These are phyloP conservation scores for Peltaster fructicola DNA, from an alignment of 2,329 filamentous ascomycete species.

Conservation along the genomic window DNA sequence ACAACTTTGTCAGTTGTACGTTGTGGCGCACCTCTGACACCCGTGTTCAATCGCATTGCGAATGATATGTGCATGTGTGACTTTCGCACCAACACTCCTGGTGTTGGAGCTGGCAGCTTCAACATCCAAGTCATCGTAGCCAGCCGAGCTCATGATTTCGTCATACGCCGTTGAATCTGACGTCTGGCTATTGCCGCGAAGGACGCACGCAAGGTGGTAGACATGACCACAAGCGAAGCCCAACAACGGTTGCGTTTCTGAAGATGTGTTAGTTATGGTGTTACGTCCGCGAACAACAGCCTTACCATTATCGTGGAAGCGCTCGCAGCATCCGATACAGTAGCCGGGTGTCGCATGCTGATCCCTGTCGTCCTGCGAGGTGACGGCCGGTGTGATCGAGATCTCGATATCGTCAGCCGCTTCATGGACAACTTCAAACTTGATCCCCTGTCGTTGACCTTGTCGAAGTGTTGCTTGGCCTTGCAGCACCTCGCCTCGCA, in stretches of 20 bases:
- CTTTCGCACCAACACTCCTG: slow-evolving; percentile 65
- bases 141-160: slow-evolving; percentile 19
- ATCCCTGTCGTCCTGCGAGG: slow-evolving; percentile 11
- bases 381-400: slow-evolving; percentile 10
- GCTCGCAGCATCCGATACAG: slow-evolving; percentile 22
- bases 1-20: too few relatives aligned
- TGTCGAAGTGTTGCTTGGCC: slow-evolving; percentile 66
- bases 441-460: slow-evolving; percentile 71
- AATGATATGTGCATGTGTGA: slow-evolving; percentile 66
- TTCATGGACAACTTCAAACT: slow-evolving; percentile 53
- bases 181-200: slow-evolving; percentile 27
- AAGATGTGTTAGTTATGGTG: slow-evolving; percentile 1
- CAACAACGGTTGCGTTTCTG: slow-evolving; percentile 53
- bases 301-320: slow-evolving; percentile 22
- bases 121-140: slow-evolving; percentile 27
- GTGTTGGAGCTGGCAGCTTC: slow-evolving; percentile 17
- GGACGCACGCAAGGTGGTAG: slow-evolving; percentile 57
- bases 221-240: slow-evolving; percentile 72
- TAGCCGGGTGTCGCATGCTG: slow-evolving; percentile 18
- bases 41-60: slow-evolving; percentile 41
- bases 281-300: too few relatives aligned
- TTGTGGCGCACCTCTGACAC: slow-evolving; percentile 12
- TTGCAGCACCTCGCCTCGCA: slow-evolving; percentile 69
- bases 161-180: slow-evolving; percentile 19
- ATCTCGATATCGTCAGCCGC: slow-evolving; percentile 16